Base-by-base conservation (phyloP, 1,284 basidiomycete genomes). In the Volvariella surrecta region DNA sequence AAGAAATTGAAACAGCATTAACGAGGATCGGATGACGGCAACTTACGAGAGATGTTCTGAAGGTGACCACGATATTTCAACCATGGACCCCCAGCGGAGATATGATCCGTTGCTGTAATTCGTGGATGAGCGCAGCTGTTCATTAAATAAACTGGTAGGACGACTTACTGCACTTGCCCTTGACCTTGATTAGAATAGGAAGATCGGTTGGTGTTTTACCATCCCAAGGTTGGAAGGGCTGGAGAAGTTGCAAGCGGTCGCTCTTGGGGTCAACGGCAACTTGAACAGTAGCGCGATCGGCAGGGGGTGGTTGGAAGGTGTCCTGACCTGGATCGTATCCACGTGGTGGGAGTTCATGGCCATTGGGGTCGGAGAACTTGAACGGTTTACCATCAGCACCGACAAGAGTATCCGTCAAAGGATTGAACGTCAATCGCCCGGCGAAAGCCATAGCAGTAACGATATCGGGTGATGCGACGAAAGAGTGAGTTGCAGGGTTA, bases 41-140 rank as follows among this genome's bases (percentile, higher is more conserved):
- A 41, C 43, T n/a, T 51, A 83, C 82, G 89, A 30, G 92, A 96
- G 64, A 98, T 99, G 79, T 99, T 98, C 67, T 96, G 80, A 58
- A 99, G 82, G 69, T 98, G 95, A 53, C 95, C 95, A 74, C 95
- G 90, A 79, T 94, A 98, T 73, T 97, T 97, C 70, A 98, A 79
- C 95, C 95, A 99, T 37, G 95, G 95, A 47, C 95, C 95, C 74
- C 93, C 95, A 63, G 92, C 91, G 50, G 85, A 89, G 63, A 96
- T 90, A 63, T 89, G 85, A 60, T 91, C 87, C 51, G 87, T 89
- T 32, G 87, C 76, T 80, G 48, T 2, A 50, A 35, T 38, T 19
- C 13, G 40, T 18, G 24, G 32, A 31, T 8, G n/a, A n/a, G n/a
- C n/a, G n/a, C n/a, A n/a, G n/a, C n/a, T n/a, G n/a, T n/a, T n/a